Evolutionary conservation across 805 yeast genomes (phyloP).

Genomic region (Blastobotrys americana): DNA sequence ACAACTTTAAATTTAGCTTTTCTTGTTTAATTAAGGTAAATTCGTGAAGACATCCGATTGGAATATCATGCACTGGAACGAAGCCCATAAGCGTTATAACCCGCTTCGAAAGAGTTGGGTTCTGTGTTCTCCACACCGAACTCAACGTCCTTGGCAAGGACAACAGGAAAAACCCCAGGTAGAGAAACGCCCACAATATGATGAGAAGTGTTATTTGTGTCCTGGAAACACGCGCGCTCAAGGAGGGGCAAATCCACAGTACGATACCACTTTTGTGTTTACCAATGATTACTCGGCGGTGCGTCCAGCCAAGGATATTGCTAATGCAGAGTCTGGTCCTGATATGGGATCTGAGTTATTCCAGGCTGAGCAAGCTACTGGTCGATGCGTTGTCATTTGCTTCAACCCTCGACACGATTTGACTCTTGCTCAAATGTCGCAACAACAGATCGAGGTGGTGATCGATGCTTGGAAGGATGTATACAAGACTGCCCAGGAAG

Average conservation of each 20-base stretch:
- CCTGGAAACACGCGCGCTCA: constrained; percentile 64
- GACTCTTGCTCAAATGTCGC: constrained; percentile 56
- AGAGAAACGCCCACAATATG: constrained; percentile 46
- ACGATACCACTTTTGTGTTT: constrained; percentile 51
- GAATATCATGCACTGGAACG: constrained; percentile 13
- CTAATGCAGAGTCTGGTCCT: constrained; percentile 12
- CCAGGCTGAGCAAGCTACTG: constrained; percentile 52
- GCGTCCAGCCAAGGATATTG: constrained; percentile 26
- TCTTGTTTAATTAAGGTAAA: no score
- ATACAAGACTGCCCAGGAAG: constrained; percentile 38
- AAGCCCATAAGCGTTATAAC: constrained; percentile 58
- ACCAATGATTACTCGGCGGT: constrained; percentile 70
- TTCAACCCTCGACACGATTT: constrained; percentile 63
- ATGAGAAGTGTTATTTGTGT: constrained; percentile 61
- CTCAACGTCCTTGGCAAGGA: constrained; percentile 78
- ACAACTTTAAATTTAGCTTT: neutral
- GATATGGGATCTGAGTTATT: constrained; percentile 40
- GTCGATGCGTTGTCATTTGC: constrained; percentile 65
- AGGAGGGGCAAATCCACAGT: constrained; percentile 52
- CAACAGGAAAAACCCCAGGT: constrained; percentile 48
- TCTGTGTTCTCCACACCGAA: constrained; percentile 67
- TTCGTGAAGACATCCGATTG: no score
- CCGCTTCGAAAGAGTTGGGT: constrained; percentile 65
- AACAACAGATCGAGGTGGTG: constrained; percentile 39
- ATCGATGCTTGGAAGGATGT: constrained; percentile 54